These are phyloP conservation scores for Colletotrichum musicola DNA, from an alignment of 2,329 filamentous ascomycete species.

Conservation along the genomic window DNA sequence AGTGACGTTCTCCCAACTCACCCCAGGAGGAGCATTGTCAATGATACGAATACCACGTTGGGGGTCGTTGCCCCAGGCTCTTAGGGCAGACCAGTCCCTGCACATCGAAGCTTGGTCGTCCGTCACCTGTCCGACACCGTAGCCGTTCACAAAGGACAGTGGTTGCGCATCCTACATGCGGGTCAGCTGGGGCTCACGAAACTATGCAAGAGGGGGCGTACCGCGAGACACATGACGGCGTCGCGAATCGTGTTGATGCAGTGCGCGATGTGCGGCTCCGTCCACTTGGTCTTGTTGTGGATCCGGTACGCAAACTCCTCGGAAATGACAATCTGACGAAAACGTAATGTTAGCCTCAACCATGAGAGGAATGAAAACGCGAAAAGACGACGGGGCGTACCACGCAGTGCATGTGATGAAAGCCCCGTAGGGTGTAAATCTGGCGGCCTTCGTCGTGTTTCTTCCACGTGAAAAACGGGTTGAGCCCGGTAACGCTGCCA, in stretches of 20 bases:
- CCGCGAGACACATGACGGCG: constrained; percentile 25
- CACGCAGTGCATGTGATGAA: constrained; percentile 31
- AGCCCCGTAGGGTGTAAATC: constrained; percentile 23
- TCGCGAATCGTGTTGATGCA: constrained; percentile 24
- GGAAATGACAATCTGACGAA: constrained; percentile 17
- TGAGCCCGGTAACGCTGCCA: constrained; percentile 16
- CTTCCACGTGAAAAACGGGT: constrained; percentile 8
- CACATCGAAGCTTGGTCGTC: constrained; percentile 30
- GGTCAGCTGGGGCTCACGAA: background rate
- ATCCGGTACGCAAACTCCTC: constrained; percentile 22
- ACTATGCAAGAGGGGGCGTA: background rate
- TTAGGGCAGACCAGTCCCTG: constrained; percentile 24
- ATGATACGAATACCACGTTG: constrained; percentile 14
- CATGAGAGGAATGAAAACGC: too few species aligned
- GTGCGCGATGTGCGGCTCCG: constrained; percentile 19
- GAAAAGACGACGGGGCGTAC: background rate
- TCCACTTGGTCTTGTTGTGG: constrained; percentile 22
- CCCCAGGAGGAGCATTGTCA: constrained; percentile 9
- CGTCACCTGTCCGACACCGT: constrained; percentile 15
- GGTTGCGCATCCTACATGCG: constrained; percentile 6
- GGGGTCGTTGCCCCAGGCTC: constrained; percentile 25
- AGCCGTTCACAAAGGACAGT: constrained; percentile 26
- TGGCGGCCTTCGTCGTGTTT: constrained; percentile 11
- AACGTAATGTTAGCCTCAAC: too few species aligned
- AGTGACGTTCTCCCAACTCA: constrained; percentile 11